Evolutionary conservation across 192 early-diverging fungal genomes (phyloP), one percentile per base, ranked within the genome.

Genomic region (Coemansia sp.): DNA sequence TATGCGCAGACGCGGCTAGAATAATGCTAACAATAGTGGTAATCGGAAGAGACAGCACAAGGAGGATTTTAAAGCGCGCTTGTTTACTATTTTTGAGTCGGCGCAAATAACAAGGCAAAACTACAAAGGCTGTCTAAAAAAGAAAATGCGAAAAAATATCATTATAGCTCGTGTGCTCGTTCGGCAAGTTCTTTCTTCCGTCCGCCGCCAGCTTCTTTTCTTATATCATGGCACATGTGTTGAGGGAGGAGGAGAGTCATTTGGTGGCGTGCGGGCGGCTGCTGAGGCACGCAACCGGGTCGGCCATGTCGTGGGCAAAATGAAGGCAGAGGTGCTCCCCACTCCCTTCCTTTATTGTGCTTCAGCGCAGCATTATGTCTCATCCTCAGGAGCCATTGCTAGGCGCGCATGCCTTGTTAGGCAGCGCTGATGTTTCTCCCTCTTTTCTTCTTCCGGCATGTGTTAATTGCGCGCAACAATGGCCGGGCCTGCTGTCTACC

Each of bases 381-480:
- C 48, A 43, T 31, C 58, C 58, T 21, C 21, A 10, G 15, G 32
- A 5, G 49, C 49, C 35, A 36, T 26, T 42, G 22, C 11, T 17
- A 25, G 40, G 5, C 10, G 40, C 21, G 21, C 40, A n/a, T n/a
- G n/a, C n/a, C n/a, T n/a, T n/a, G n/a, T n/a, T 42, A 42, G 21
- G 21, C 25, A 18, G 37, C n/a, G 27, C 27, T 30, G 27, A 25
- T 47, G 27, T 48, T 50, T 36, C 34, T 49, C 32, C 27, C 35
- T 23, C 27, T 29, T 25, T 41, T 32, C 40, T 46, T 47, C 43
- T 21, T 27, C 47, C 58, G 49, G 29, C 57, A 68, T 61, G 58
- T 52, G 53, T 54, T 48, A 68, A 21, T 57, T 61, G 53, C 26
- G 22, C 23, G 30, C 37, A 32, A 63, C 60, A 63, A 63, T 63